Evolutionary conservation across 495 filamentous ascomycete species (phyloP).

Genomic region (Talaromyces proteolyticus): DNA sequence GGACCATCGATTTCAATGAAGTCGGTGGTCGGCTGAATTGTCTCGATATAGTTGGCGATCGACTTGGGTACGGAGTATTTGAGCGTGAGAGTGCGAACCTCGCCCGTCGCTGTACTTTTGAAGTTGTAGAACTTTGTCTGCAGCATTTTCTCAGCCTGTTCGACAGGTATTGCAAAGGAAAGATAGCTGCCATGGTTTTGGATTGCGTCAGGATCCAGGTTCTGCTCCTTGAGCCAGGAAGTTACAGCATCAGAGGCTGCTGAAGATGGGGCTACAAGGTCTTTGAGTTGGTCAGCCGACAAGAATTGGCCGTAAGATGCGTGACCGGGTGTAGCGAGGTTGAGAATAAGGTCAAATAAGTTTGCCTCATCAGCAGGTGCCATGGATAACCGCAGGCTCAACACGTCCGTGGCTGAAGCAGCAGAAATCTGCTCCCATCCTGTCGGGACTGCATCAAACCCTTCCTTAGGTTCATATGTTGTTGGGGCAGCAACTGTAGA

Average conservation of each 20-base stretch:
- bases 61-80: constrained; percentile 53
- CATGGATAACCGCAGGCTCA: constrained; percentile 33
- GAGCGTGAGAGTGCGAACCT: constrained; percentile 50
- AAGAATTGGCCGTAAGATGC: constrained; percentile 51
- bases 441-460: constrained; percentile 30
- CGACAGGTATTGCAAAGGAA: constrained; percentile 47
- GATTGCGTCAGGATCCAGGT: constrained; percentile 13
- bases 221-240: background rate
- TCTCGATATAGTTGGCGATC: constrained; percentile 39
- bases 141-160: constrained; percentile 49
- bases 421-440: constrained; percentile 32
- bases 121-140: constrained; percentile 54
- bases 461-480: constrained; percentile 10
- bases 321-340: constrained; percentile 50
- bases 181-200: constrained; percentile 54
- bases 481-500: background rate
- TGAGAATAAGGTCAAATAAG: constrained; percentile 43
- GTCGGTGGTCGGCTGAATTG: constrained; percentile 52
- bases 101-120: constrained; percentile 25
- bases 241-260: background rate
- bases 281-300: background rate
- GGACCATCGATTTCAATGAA: constrained; percentile 37
- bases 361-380: constrained; percentile 41
- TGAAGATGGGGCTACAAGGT: background rate
- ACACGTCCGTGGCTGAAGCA: constrained; percentile 18